phyloP scores from a whole-genome alignment of 805 yeast species.

The Yarrowia porcina region DNA sequence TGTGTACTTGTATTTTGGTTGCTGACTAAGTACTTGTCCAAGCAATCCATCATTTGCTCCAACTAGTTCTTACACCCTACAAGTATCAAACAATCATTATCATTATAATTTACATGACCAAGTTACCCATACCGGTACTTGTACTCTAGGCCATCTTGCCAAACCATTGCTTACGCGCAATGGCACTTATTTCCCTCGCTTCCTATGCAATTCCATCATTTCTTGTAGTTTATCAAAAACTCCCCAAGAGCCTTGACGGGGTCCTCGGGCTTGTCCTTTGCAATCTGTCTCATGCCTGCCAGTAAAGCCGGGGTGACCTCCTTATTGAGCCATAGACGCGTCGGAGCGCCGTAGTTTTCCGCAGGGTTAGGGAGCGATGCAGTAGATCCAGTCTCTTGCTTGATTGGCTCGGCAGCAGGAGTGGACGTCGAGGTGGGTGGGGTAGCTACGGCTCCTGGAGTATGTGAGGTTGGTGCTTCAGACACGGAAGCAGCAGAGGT shows the following conservation, averaged over 20 bases:
- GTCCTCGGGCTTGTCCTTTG: conserved; percentile 35
- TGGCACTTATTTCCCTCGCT: neutral
- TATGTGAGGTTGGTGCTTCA: neutral
- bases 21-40: too few relatives aligned
- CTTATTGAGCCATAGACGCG: conserved; percentile 64
- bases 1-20: too few relatives aligned
- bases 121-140: too few relatives aligned
- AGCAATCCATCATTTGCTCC: too few relatives aligned
- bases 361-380: conserved; percentile 21
- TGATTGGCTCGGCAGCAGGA: neutral
- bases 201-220: neutral
- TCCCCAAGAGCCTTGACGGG: conserved; percentile 33
- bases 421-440: neutral
- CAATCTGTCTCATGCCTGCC: conserved; percentile 59
- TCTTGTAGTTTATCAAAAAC: conserved; percentile 29
- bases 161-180: too few relatives aligned
- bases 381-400: neutral
- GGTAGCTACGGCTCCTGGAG: neutral
- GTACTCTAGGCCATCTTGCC: too few relatives aligned
- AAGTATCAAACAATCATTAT: neutral
- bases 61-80: too few relatives aligned
- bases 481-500: neutral
- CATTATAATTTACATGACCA: conserved; percentile 3
- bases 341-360: conserved; percentile 53
- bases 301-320: conserved; percentile 60